Percentiles rank a stretch among this genome's conserved stretches.
Evolutionary conservation across 345 rosid genomes (phyloP).

Genomic region (Eutrema japonicum): DNA sequence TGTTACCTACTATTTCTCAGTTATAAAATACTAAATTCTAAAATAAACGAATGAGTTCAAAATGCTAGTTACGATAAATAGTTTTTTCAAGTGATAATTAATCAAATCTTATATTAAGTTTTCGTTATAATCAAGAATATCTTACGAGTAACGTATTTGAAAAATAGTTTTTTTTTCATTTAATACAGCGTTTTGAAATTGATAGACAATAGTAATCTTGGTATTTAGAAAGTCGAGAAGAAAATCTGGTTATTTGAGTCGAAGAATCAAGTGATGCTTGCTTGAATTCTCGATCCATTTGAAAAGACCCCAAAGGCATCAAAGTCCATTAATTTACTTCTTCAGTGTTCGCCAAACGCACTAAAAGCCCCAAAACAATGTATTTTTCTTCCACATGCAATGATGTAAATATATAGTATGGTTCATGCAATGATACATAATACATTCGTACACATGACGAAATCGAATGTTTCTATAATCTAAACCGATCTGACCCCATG

Average conservation of each 20-base stretch:
- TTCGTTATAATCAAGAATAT: not conserved
- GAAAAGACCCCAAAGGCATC: conserved; percentile 41
- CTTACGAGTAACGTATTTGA: not conserved
- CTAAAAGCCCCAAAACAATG: conserved; percentile 26
- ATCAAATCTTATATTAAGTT: too few species aligned
- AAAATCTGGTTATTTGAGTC: conserved; percentile 5
- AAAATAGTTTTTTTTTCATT: not conserved
- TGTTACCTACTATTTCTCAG: too few species aligned
- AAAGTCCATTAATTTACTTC: conserved; percentile 26
- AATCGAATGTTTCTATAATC: not conserved
- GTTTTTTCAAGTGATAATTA: too few species aligned
- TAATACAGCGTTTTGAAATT: not conserved
- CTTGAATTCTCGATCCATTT: conserved; percentile 13
- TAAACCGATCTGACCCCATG: conserved; percentile 2
- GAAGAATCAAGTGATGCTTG: conserved; percentile 16
- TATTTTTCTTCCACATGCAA: not conserved
- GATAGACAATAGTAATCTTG: conserved; percentile 28
- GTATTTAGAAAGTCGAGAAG: not conserved
- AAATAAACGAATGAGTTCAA: too few species aligned
- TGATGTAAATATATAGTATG: not conserved
- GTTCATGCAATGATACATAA: conserved; percentile 1
- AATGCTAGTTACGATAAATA: not conserved
- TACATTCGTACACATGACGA: conserved; percentile 29
- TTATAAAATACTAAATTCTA: too few species aligned
- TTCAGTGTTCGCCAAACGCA: conserved; percentile 22